Base-by-base conservation (phyloP, 192 early-diverging fungal species). In the Allomyces macrogynus region DNA sequence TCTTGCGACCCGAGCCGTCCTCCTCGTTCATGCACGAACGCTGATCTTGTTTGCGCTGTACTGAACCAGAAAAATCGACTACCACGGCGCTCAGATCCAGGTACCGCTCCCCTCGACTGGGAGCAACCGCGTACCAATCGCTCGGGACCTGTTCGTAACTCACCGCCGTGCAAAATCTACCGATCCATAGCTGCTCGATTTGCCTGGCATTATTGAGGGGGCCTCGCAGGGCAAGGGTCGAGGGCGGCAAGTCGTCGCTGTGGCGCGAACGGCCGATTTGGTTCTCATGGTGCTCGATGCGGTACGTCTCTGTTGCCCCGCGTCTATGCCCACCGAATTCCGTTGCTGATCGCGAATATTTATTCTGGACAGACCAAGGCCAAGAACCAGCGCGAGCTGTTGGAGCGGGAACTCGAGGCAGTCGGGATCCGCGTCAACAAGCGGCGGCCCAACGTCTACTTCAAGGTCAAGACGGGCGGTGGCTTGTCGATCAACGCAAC, bases 201-300 rank as follows among this genome's bases (percentile, higher is more conserved):
- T 98, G 72, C 92, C 92, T 2, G 92, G 92, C 63, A 95, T 97
- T 76, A 94, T 96, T 63, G 91, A 95, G 76, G 95, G 93, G 66
- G 95, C 95, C 61, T 95, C 95, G 80, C 93, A 99, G 75, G 95
- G 95, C 69, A 95, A 96, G 76, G 95, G 95, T 76, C 90, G 95
- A 79, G 95, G 94, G 67, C 79, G 80, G 23, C 90, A 95, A 79
- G 92, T 95, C 68, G 91, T 95, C 78, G 87, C 89, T 25, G 95
- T 99, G 7, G 95, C 95, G 0, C 89, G 95, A 62, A 99, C 95
- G 0, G 96, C 93, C 72, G 94, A 92, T 24, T 78, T 96, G 26
- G 95, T 99, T 68, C 96, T 92, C 74, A 86, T 99, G 66, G 91
- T 94, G 14, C 73, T 99, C 61, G 95, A 99, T 73, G 95, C 96